These are phyloP conservation scores for Mucor saturninus DNA, from an alignment of 371 early-diverging fungal species.

Conservation along the genomic window DNA sequence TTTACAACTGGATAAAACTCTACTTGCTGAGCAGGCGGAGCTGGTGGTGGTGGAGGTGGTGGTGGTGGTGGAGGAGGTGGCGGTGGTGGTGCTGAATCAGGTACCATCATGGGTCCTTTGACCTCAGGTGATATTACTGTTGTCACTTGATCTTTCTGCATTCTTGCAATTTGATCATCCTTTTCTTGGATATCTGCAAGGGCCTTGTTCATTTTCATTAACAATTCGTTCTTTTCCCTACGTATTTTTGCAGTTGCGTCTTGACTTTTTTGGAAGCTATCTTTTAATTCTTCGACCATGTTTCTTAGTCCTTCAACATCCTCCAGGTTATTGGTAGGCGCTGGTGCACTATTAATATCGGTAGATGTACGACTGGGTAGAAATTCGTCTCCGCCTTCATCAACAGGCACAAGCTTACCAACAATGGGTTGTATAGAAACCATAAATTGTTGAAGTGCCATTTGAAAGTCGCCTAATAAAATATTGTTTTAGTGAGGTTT, in stretches of 20 bases:
- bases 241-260: conserved; percentile 48
- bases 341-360: background rate
- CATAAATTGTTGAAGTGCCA: conserved; percentile 41
- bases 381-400: conserved; percentile 13
- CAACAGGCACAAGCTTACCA: conserved; percentile 42
- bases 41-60: conserved; percentile 33
- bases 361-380: background rate
- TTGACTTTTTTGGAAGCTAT: conserved; percentile 34
- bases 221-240: conserved; percentile 51
- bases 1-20: conserved; percentile 4
- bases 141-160: background rate
- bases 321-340: conserved; percentile 13
- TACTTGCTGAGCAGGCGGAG: conserved; percentile 10
- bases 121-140: conserved; percentile 5
- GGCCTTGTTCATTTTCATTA: conserved; percentile 49
- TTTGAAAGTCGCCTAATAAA: conserved; percentile 40
- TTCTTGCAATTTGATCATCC: conserved; percentile 33
- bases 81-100: conserved; percentile 19
- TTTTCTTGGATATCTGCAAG: conserved; percentile 45
- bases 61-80: conserved; percentile 42
- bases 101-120: conserved; percentile 6
- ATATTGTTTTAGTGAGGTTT: background rate
- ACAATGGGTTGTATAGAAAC: conserved; percentile 59
- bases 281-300: conserved; percentile 51
- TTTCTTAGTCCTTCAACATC: conserved; percentile 49